These are phyloP conservation scores for Aspergillus uvarum DNA, from an alignment of 2,329 filamentous ascomycete species.

Conservation along the genomic window DNA sequence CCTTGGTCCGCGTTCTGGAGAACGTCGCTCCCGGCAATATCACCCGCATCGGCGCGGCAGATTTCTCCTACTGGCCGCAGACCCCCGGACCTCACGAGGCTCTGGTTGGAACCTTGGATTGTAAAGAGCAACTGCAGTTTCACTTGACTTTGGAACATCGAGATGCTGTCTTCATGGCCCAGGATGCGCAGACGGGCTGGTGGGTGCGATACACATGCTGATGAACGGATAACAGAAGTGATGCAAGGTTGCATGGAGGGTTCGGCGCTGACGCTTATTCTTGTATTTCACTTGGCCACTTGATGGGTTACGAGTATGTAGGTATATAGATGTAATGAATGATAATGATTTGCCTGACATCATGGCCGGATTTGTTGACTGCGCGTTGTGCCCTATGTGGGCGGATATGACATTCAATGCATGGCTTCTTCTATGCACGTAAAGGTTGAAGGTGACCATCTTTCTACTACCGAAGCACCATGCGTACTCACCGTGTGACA, in stretches of 20 bases:
- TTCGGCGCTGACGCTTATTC: not conserved
- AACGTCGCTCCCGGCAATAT: not conserved
- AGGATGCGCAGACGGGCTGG: slow-evolving; percentile 8
- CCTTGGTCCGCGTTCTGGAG: slow-evolving; percentile 1
- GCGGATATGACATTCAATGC: no score
- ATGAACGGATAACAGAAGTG: not conserved
- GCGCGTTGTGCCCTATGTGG: no score
- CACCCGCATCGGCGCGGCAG: not conserved
- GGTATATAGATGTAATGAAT: not conserved
- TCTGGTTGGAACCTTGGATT: not conserved
- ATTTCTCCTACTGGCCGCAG: slow-evolving; percentile 9
- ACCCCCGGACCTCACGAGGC: not conserved
- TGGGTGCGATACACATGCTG: slow-evolving; percentile 8
- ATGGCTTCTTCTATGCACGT: no score
- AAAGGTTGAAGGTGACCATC: no score
- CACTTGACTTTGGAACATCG: not conserved
- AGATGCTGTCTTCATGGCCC: slow-evolving; percentile 6
- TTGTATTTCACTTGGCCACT: not conserved
- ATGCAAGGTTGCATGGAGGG: not conserved
- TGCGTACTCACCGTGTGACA: no score
- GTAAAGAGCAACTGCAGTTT: not conserved
- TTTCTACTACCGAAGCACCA: no score
- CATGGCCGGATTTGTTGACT: no score
- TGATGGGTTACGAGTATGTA: not conserved
- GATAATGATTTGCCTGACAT: not conserved